Evolutionary conservation across 1,284 basidiomycete genomes (phyloP).

Genomic region (Cutaneotrichosporon mucoides): DNA sequence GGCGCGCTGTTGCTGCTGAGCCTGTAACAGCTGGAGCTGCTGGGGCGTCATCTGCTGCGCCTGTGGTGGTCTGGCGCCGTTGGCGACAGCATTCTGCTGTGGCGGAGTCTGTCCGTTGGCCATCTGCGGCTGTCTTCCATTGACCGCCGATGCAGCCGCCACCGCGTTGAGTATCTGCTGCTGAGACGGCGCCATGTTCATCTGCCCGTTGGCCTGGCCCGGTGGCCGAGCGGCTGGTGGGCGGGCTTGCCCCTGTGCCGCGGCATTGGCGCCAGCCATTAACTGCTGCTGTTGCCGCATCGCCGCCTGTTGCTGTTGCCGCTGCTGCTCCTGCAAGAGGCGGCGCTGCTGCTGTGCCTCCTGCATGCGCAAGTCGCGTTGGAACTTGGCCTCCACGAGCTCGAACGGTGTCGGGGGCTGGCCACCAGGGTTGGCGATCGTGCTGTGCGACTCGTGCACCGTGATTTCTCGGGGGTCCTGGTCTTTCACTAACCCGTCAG

Average conservation of each 20-base stretch:
- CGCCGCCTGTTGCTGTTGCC: constrained; percentile 23
- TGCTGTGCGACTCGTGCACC: constrained; percentile 70
- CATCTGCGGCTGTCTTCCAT: constrained; percentile 12
- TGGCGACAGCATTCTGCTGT: constrained; percentile 6
- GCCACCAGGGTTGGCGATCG: constrained; percentile 54
- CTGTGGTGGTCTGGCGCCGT: constrained; percentile 11
- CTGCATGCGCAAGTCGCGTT: constrained; percentile 39
- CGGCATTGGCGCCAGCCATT: constrained; percentile 6
- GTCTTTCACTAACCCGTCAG: constrained; percentile 49
- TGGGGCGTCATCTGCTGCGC: constrained; percentile 17
- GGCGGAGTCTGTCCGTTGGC: background rate
- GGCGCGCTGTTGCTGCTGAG: constrained; percentile 26
- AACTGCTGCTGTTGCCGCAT: constrained; percentile 15
- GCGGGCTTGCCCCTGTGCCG: background rate
- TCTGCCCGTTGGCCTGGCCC: constrained; percentile 33
- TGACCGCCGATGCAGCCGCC: constrained; percentile 38
- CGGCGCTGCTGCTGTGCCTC: constrained; percentile 38
- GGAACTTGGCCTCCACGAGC: constrained; percentile 51
- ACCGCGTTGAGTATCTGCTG: constrained; percentile 44
- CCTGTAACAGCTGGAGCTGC: constrained; percentile 41
- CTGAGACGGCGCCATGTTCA: constrained; percentile 35
- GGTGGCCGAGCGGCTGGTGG: constrained; percentile 11
- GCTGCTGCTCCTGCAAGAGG: constrained; percentile 34
- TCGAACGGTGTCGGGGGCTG: constrained; percentile 69
- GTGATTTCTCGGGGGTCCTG: constrained; percentile 55